Evolutionary conservation across 257 asterid genomes (phyloP), one percentile per base, ranked within the genome.

Genomic region (Avicennia marina): DNA sequence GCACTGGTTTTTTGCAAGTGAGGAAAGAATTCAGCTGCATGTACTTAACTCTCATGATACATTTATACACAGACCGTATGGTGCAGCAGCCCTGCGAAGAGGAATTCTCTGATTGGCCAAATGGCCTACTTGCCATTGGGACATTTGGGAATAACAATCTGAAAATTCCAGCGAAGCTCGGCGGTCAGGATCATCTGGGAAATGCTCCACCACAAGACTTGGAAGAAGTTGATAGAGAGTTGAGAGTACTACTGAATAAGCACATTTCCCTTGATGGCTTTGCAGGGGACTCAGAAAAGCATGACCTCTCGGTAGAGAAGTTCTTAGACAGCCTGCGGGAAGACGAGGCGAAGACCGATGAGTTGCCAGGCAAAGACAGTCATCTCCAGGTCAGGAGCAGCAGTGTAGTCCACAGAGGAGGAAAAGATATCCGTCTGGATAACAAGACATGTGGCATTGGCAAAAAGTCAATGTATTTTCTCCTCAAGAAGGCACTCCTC

Each of bases 21-120:
- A n/a, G n/a, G n/a, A n/a, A n/a, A n/a, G n/a, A n/a, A n/a, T n/a
- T n/a, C n/a, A n/a, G n/a, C n/a, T n/a, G n/a, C n/a, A n/a, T n/a
- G n/a, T n/a, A n/a, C n/a, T n/a, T n/a, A n/a, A 36, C 11, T 51
- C 19, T 21, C 1, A 18, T 8, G 1, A 1, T 3, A 1, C n/a
- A 19, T 56, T 6, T 9, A 16, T 16, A 17, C 16, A 9, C 65
- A 75, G 87, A 46, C 27, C 2, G 58, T 46, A 45, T 22, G 47
- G 38, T 53, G 61, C 68, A 55, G 16, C 63, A 72, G 58, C 31
- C 74, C 26, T 53, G 77, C 71, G 79, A 78, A 49, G 87, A 86
- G 71, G 97, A 84, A 48, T 75, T 78, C 82, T 73, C 72, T 22
- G 90, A 84, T 52, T 89, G 95, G 97, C 94, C 94, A 42, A 68